Evolutionary conservation across 345 rosid genomes (phyloP), one percentile per base, ranked within the genome.

Genomic region (Cardamine chenopodiifolia): DNA sequence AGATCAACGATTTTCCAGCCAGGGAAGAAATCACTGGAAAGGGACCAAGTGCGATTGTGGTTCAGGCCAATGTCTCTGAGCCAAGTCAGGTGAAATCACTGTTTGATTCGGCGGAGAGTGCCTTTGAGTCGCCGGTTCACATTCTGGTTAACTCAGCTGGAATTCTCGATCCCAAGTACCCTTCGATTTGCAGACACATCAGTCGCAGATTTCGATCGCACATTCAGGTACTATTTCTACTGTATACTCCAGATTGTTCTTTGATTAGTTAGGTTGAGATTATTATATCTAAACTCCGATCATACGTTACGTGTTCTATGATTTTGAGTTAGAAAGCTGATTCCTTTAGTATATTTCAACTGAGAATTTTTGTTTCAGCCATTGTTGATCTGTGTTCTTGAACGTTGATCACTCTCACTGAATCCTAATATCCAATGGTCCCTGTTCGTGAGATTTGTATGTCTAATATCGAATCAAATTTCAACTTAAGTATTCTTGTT

Each of bases 111-210:
- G 74, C 90, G 4, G 93, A 89, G 72, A 64, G 62, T 32, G 86
- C 76, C n/a, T 88, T 89, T 17, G 76, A 77, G 34, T 78, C 84
- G 8, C 78, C 85, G 60, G 40, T 79, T 66, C 84, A 87, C 40
- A 85, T 92, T 73, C 81, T 88, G 32, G 84, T 86, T 11, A 82
- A 82, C 78, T 77, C 81, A 15, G 93, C 93, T 10, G 96, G 96
- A 0, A 42, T 85, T 4, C 6, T 81, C 62, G 84, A 85, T 82
- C 74, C 85, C 1, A 88, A 81, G 57, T 85, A 78, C 28, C 95
- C 96, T 2, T 28, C 80, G 23, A 23, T 88, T 88, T 35, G 89
- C 85, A 12, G 34, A 86, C 6, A 88, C 96, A 44, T 7, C 83
- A 48, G 53, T 78, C 12, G 91, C 86, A 57, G 93, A 86, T 48